Percentiles rank a stretch among this genome's conserved stretches.
Conservation (phyloP, 2,329 filamentous ascomycete genomes). For the Triangularia setosa region DNA sequence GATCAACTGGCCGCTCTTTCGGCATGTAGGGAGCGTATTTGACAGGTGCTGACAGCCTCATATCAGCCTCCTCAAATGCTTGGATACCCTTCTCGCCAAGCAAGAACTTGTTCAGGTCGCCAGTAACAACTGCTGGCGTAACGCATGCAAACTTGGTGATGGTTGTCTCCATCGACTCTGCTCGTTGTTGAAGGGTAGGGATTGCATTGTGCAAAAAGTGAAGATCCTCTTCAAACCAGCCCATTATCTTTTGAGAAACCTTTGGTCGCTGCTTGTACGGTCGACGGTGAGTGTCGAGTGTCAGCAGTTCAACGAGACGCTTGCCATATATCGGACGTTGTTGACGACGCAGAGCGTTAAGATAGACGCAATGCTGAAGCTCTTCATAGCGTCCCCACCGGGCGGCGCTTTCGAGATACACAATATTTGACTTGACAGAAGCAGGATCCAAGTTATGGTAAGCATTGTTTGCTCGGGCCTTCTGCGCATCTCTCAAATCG, state of each 20-base stretch:
- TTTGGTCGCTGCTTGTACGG: slow-evolving; percentile 59
- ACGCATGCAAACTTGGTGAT: slow-evolving; percentile 89
- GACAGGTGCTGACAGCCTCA: slow-evolving; percentile 54
- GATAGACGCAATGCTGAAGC: slow-evolving; percentile 73
- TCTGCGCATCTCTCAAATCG: slow-evolving; percentile 69
- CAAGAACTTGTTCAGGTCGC: slow-evolving; percentile 66
- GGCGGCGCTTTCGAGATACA: slow-evolving; percentile 67
- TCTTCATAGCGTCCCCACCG: slow-evolving; percentile 71
- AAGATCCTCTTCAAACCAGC: slow-evolving; percentile 73
- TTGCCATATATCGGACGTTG: slow-evolving; percentile 78
- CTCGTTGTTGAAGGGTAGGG: slow-evolving; percentile 69
- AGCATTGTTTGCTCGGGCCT: slow-evolving; percentile 53
- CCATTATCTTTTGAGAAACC: slow-evolving; percentile 59
- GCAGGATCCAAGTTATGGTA: slow-evolving; percentile 58
- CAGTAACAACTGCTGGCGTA: slow-evolving; percentile 81
- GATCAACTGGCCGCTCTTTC: slow-evolving; percentile 60
- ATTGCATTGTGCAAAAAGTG: slow-evolving; percentile 62
- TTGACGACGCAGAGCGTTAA: slow-evolving; percentile 77
- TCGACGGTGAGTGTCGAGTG: slow-evolving; percentile 56
- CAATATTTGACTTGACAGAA: slow-evolving; percentile 64
- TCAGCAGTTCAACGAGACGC: slow-evolving; percentile 70
- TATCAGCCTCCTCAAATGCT: slow-evolving; percentile 53
- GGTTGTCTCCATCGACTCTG: slow-evolving; percentile 65
- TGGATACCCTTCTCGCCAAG: slow-evolving; percentile 59
- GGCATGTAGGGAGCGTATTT: slow-evolving; percentile 55